Evolutionary conservation across 306 rosid species (phyloP), one percentile per base, ranked within the genome.

Genomic region (Casuarina cunninghamiana): DNA sequence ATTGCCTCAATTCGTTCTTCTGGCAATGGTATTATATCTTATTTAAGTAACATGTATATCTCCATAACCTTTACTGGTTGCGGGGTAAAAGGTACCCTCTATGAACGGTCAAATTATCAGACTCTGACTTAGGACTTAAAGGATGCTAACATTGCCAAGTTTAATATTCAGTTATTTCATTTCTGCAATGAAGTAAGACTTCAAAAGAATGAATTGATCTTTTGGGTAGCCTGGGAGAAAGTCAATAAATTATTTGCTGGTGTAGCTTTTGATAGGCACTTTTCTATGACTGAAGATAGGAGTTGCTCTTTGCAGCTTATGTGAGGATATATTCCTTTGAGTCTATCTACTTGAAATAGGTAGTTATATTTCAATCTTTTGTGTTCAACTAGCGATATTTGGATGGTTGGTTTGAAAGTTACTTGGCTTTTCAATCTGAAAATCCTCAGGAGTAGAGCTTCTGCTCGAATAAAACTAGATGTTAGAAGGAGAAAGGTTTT

Each of bases 181-280:
- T 48, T 48, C 51, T 48, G 51, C 51, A 58, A 58, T 58, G 65
- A 58, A 58, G 38, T 57, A 32, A 57, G 65, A 58, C 63, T 58
- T 58, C 1, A 8, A 58, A 58, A 58, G 26, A 58, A 19, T 58
- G 39, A 26, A 32, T 58, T 8, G 32, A 58, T 26, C 26, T 8
- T 58, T 58, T 46, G 50, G 50, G 50, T 46, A 46, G 50, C 50
- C 50, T 44, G 48, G 48, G 12, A 48, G 11, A 10, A 48, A 10
- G 11, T 8, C 0, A 48, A 46, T 1, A 46, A 13, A 48, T 58
- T 58, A 2, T 10, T 58, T 58, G 65, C 26, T 58, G 65, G 35
- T 8, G 39, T 17, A 26, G 16, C 35, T 58, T 58, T 58, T 26
- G 65, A 26, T 26, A 26, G 65, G 39, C 26, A 58, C 32, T 58